Percentiles rank a stretch among this genome's conserved stretches.
Evolutionary conservation across 495 filamentous ascomycete genomes (phyloP).

Genomic region (Parmelia sp.): DNA sequence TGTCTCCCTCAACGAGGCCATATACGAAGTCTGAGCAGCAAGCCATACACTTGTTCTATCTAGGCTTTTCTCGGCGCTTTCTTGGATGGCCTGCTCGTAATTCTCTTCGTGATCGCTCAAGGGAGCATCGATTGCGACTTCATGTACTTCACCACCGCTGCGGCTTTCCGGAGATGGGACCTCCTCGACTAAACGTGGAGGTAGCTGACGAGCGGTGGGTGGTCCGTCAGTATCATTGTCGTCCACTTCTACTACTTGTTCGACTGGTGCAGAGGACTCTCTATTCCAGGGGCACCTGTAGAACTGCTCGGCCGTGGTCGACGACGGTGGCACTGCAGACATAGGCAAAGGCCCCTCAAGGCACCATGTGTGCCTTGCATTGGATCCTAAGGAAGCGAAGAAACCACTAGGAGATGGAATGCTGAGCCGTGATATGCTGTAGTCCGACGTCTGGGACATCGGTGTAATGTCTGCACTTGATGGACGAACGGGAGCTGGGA

Average conservation of each 20-base stretch:
- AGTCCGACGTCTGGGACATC: constrained; percentile 42
- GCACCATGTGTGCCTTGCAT: constrained; percentile 70
- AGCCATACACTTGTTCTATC: constrained; percentile 82
- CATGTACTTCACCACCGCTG: constrained; percentile 2
- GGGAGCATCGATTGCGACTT: not conserved
- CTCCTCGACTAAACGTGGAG: not conserved
- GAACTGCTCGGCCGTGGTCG: constrained; percentile 75
- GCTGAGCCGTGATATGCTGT: constrained; percentile 62
- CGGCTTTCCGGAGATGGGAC: not conserved
- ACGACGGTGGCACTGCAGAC: constrained; percentile 54
- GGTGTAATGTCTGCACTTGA: constrained; percentile 42
- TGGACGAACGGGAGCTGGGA: constrained; percentile 28
- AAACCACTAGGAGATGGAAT: constrained; percentile 89
- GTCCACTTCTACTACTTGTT: constrained; percentile 61
- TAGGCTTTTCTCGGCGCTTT: constrained; percentile 57
- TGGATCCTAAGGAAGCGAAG: constrained; percentile 71
- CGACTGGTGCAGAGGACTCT: constrained; percentile 48
- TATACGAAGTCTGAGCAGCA: constrained; percentile 66
- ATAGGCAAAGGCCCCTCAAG: constrained; percentile 35
- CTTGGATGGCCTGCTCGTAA: constrained; percentile 60
- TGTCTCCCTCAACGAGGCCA: constrained; percentile 61
- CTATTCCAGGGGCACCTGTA: constrained; percentile 71
- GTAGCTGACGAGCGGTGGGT: constrained; percentile 53
- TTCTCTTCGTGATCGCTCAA: constrained; percentile 61
- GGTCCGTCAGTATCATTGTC: constrained; percentile 51